phyloP scores from a whole-genome alignment of 176 grass and related monocot species.

The Thinopyrum elongatum region DNA sequence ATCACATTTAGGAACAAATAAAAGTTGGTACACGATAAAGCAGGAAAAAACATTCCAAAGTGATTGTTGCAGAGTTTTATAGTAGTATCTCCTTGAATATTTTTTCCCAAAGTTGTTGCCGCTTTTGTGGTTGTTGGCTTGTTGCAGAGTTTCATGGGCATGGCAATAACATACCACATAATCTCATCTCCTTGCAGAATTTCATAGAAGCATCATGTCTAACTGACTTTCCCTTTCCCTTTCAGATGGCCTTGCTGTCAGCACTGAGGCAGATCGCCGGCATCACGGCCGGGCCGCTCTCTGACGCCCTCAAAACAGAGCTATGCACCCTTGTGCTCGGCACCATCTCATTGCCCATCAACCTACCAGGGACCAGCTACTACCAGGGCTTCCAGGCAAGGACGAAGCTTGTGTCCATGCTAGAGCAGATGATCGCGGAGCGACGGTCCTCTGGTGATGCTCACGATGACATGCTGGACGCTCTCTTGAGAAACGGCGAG shows the following conservation, averaged over 20 bases:
- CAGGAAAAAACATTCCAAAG: too few species aligned
- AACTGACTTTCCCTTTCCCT: constrained; percentile 10
- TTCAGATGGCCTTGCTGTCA: constrained; percentile 96
- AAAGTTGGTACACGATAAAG: too few species aligned
- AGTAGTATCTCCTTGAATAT: not conserved
- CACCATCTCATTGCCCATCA: constrained; percentile 88
- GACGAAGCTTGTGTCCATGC: constrained; percentile 79
- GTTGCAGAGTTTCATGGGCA: not conserved
- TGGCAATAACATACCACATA: not conserved
- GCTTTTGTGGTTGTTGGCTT: constrained; percentile 25
- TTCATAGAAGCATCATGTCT: not conserved
- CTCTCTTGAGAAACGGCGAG: constrained; percentile 44
- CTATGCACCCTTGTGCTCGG: constrained; percentile 88
- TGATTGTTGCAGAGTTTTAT: constrained; percentile 30
- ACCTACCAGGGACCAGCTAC: constrained; percentile 87
- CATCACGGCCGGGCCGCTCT: constrained; percentile 74
- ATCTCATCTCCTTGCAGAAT: not conserved
- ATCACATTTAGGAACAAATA: not conserved
- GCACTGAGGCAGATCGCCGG: constrained; percentile 87
- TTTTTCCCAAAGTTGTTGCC: too few species aligned
- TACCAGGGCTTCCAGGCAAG: constrained; percentile 80
- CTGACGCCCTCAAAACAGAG: constrained; percentile 77
- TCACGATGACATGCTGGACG: constrained; percentile 76
- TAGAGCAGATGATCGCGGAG: constrained; percentile 57
- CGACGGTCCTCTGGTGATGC: constrained; percentile 37